A percentile compares a stretch with the other conserved stretches of the same genome.
Evolutionary conservation across 2,329 filamentous ascomycete genomes (phyloP).

Genomic region (Xylariaceae sp.): DNA sequence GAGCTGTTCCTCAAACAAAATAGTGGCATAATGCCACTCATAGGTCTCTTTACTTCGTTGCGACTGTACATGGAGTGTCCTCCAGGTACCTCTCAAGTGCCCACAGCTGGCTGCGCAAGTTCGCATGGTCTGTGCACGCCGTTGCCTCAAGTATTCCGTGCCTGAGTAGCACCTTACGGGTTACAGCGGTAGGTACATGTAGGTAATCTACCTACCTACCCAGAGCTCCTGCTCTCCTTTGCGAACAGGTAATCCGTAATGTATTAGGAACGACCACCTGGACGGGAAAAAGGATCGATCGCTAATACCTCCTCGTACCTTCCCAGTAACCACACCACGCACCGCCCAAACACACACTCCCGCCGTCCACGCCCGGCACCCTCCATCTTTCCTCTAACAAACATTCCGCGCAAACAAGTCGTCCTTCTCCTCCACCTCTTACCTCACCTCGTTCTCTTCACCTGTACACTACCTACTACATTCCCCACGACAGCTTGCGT

Average conservation of each 20-base stretch:
- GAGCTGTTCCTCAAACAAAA: too few species aligned
- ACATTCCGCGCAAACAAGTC: constrained; percentile 18
- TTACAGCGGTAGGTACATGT: too few species aligned
- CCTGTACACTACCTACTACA: constrained; percentile 16
- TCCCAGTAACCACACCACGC: constrained; percentile 5
- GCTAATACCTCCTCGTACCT: constrained; percentile 15
- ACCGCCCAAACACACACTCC: background rate
- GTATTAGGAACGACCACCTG: constrained; percentile 6
- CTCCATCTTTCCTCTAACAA: constrained; percentile 5
- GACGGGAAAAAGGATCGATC: constrained; percentile 24
- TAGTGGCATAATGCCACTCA: too few species aligned
- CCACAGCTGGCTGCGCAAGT: background rate
- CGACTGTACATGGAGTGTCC: background rate
- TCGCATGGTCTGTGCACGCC: background rate
- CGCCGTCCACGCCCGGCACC: background rate
- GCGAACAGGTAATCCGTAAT: constrained; percentile 33
- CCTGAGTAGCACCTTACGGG: too few species aligned
- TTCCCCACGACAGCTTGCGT: constrained; percentile 6
- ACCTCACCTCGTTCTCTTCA: constrained; percentile 18
- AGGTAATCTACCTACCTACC: background rate
- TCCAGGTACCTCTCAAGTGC: background rate
- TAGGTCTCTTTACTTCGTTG: background rate
- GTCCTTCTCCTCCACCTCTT: constrained; percentile 9
- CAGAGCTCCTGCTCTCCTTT: constrained; percentile 23
- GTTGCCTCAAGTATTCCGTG: background rate